Evolutionary conservation across 805 yeast genomes (phyloP).

Genomic region (Wickerhamiella allomyrinae): DNA sequence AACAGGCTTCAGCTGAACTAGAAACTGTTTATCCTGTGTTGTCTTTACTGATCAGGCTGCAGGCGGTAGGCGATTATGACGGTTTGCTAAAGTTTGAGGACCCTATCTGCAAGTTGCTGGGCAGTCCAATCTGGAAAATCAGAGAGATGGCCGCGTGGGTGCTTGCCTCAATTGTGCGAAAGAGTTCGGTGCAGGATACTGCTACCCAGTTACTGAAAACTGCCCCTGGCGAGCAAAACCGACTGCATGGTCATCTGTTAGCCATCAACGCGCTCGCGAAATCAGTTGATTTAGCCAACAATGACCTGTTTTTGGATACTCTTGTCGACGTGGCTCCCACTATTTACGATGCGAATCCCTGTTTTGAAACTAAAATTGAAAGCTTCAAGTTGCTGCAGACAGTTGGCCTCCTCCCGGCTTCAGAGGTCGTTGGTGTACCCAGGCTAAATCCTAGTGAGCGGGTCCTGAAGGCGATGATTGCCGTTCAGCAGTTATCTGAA

Average conservation of each 20-base stretch:
- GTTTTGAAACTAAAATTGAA: constrained; percentile 11
- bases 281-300: background rate
- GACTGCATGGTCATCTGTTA: constrained; percentile 7
- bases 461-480: constrained; percentile 4
- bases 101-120: constrained; percentile 35
- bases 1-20: constrained; percentile 7
- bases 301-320: background rate
- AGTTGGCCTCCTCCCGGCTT: background rate
- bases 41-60: constrained; percentile 54
- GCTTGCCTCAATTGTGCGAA: constrained; percentile 33
- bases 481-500: background rate
- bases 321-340: background rate
- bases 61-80: constrained; percentile 41
- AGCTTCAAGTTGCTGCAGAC: constrained; percentile 4
- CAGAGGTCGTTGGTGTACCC: background rate
- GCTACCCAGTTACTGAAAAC: constrained; percentile 19
- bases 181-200: constrained; percentile 21
- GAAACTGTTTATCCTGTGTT: constrained; percentile 66
- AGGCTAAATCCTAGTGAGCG: constrained; percentile 6
- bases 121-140: constrained; percentile 57
- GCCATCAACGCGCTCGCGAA: constrained; percentile 3
- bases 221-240: background rate
- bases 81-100: constrained; percentile 41
- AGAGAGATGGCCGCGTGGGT: constrained; percentile 78
- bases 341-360: constrained; percentile 4